Evolutionary conservation across 192 early-diverging fungal species (phyloP).

Genomic region (Backusella tuberculispora): DNA sequence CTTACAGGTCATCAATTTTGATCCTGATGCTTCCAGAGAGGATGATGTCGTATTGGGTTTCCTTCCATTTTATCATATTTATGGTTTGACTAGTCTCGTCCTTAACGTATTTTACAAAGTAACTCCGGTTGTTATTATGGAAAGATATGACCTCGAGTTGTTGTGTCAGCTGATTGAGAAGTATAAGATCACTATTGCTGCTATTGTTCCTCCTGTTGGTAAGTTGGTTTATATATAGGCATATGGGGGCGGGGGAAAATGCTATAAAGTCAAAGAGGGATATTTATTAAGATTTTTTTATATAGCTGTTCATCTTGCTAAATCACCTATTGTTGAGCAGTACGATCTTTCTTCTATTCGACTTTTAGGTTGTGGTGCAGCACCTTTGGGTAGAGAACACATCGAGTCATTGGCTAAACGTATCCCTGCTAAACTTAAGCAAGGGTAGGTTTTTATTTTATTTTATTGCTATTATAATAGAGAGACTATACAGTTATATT

Average conservation of each 20-base stretch:
- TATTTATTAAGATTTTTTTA: not conserved
- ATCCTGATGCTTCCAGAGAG: constrained; percentile 22
- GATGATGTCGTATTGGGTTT: constrained; percentile 50
- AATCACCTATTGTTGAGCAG: constrained; percentile 71
- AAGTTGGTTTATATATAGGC: not conserved
- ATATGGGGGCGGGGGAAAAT: too few species aligned
- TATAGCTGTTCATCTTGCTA: constrained; percentile 68
- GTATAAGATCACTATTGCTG: constrained; percentile 69
- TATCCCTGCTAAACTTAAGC: constrained; percentile 48
- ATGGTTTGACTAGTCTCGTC: constrained; percentile 45
- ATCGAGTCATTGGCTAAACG: constrained; percentile 49
- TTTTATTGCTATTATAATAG: not conserved
- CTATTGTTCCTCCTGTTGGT: constrained; percentile 64
- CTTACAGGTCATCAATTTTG: constrained; percentile 56
- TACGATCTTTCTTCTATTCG: constrained; percentile 72
- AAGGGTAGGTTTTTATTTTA: constrained; percentile 47
- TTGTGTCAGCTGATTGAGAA: constrained; percentile 70
- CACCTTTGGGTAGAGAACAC: constrained; percentile 76
- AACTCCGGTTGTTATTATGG: constrained; percentile 69
- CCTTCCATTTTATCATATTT: constrained; percentile 78
- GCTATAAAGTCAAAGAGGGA: not conserved
- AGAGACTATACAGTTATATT: not conserved
- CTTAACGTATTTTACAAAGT: constrained; percentile 45
- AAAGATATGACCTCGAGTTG: constrained; percentile 69
- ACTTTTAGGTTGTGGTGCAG: constrained; percentile 76